phyloP scores from a whole-genome alignment of 225 moss, liverwort and hornwort species.

The Pleurozium schreberi region DNA sequence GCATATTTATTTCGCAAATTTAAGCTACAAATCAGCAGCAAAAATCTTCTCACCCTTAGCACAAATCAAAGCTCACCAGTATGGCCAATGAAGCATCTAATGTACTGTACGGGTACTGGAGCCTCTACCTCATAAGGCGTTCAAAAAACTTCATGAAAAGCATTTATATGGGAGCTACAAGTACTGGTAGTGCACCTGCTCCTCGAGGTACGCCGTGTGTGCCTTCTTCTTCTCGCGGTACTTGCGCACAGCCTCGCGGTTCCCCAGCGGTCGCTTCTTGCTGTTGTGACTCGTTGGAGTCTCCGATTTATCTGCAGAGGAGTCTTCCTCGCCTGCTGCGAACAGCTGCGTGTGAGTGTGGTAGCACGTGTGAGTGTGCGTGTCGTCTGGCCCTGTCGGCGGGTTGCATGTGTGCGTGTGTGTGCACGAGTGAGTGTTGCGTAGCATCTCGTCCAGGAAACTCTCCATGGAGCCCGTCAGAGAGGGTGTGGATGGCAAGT shows the following conservation, averaged over 20 bases:
- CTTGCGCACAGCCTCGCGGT: constrained; percentile 94
- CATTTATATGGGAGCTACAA: neutral
- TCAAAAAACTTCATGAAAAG: neutral
- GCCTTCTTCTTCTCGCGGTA: constrained; percentile 99
- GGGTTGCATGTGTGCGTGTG: constrained; percentile 98
- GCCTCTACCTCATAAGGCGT: neutral
- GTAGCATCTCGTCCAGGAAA: constrained; percentile 64
- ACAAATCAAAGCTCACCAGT: neutral
- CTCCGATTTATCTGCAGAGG: constrained; percentile 28
- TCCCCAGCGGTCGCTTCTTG: constrained; percentile 83
- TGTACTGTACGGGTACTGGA: neutral
- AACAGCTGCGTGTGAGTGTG: constrained; percentile 97
- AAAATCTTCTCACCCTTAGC: neutral
- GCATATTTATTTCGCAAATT: neutral
- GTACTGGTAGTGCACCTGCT: constrained; percentile 27
- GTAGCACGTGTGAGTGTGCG: constrained; percentile 93
- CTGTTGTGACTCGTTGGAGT: constrained; percentile 16
- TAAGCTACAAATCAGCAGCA: neutral
- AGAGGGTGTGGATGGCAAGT: constrained; percentile 51
- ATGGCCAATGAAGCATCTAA: neutral
- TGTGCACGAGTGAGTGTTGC: constrained; percentile 77
- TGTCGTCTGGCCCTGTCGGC: constrained; percentile 60
- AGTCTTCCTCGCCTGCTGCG: constrained; percentile 43
- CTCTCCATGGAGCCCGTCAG: constrained; percentile 49
- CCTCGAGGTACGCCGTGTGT: constrained; percentile 83